A percentile compares a stretch with the other conserved stretches of the same genome.
Evolutionary conservation across 805 yeast species (phyloP).

Genomic region (Metschnikowia bowlesiae): DNA sequence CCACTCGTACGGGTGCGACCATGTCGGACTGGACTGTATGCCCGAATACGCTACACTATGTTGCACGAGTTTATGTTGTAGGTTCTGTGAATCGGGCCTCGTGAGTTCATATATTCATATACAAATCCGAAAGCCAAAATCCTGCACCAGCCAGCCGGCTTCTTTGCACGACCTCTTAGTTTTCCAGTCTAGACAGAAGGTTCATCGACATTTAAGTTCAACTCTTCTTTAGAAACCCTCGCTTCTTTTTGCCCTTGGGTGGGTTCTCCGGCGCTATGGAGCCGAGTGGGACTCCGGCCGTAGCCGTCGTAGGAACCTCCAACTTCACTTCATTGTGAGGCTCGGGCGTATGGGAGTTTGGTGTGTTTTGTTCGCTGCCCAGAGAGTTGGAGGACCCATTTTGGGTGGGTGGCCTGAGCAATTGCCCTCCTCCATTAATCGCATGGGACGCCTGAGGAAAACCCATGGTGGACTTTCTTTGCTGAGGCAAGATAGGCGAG

Average conservation of each 20-base stretch:
- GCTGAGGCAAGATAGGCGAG: slow-evolving; percentile 16
- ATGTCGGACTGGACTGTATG: background rate
- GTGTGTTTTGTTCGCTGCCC: slow-evolving; percentile 23
- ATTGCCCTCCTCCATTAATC: background rate
- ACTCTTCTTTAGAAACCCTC: slow-evolving; percentile 22
- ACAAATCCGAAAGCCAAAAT: too few species aligned
- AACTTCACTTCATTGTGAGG: slow-evolving; percentile 15
- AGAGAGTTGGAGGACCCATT: slow-evolving; percentile 14
- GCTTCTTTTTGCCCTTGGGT: slow-evolving; percentile 24
- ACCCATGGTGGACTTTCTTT: slow-evolving; percentile 11
- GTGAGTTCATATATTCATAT: background rate
- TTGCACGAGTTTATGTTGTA: too few species aligned
- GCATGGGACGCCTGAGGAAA: background rate
- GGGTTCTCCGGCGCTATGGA: slow-evolving; percentile 18
- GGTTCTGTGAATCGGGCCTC: background rate
- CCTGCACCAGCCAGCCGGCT: too few species aligned
- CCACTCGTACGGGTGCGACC: background rate
- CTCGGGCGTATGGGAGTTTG: slow-evolving; percentile 20
- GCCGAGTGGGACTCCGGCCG: slow-evolving; percentile 29
- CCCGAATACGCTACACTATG: too few species aligned
- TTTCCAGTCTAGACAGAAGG: too few species aligned
- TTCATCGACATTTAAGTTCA: background rate
- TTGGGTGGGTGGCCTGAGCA: slow-evolving; percentile 10
- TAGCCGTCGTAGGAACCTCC: slow-evolving; percentile 14
- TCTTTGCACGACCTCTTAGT: too few species aligned